A percentile compares a stretch with the other conserved stretches of the same genome.
These are phyloP conservation scores for Actinidia arguta DNA, from an alignment of 179 eudicot genomes.

Conservation along the genomic window DNA sequence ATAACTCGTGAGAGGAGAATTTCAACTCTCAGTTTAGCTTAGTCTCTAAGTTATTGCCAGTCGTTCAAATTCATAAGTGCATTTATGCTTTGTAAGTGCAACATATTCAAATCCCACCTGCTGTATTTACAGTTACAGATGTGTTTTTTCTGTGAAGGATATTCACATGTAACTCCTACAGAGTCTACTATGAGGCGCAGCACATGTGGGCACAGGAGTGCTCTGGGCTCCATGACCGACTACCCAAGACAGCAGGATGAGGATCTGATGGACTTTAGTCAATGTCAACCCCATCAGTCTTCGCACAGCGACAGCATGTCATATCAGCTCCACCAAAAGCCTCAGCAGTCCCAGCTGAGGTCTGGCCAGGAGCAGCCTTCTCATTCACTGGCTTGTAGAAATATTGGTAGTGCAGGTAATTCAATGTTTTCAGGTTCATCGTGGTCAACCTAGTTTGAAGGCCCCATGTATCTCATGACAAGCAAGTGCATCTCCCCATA, in stretches of 20 bases:
- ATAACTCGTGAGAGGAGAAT: neutral
- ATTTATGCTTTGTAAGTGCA: neutral
- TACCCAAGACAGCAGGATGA: slow-evolving; percentile 28
- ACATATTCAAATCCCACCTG: too few species aligned
- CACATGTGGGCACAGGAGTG: slow-evolving; percentile 14
- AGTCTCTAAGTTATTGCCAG: neutral
- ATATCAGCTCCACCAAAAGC: slow-evolving; percentile 25
- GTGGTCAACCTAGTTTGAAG: neutral
- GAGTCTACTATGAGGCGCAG: slow-evolving; percentile 14
- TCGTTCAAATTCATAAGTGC: neutral
- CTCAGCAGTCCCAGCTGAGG: slow-evolving; percentile 19
- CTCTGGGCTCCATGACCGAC: slow-evolving; percentile 21
- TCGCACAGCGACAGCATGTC: slow-evolving; percentile 12
- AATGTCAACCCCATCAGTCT: slow-evolving; percentile 12
- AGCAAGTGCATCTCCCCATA: too few species aligned
- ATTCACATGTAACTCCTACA: slow-evolving; percentile 10
- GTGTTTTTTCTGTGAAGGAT: slow-evolving; percentile 11
- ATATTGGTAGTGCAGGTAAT: slow-evolving; percentile 22
- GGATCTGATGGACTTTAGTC: slow-evolving; percentile 17
- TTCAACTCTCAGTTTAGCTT: neutral
- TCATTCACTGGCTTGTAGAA: slow-evolving; percentile 15
- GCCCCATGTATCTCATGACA: too few species aligned
- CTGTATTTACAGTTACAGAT: neutral
- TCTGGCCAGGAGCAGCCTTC: slow-evolving; percentile 24
- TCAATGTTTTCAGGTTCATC: slow-evolving; percentile 9